phyloP scores from a whole-genome alignment of 140 eudicot species.

The Ambrosia hybrid region DNA sequence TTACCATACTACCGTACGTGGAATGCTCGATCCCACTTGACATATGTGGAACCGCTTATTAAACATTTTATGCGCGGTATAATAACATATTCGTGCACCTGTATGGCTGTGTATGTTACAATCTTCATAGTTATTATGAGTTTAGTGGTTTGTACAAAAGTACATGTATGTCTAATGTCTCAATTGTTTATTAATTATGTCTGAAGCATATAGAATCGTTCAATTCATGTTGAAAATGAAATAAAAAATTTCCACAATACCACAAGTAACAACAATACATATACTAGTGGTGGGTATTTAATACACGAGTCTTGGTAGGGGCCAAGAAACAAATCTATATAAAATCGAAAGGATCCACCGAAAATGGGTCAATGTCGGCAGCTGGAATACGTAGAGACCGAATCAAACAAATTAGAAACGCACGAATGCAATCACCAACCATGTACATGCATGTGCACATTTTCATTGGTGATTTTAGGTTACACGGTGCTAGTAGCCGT shows the following conservation, averaged over 20 bases:
- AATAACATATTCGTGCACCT: background rate
- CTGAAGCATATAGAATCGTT: background rate
- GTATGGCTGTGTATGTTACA: background rate
- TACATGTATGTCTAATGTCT: no score
- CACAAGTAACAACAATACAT: background rate
- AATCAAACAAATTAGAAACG: conserved; percentile 36
- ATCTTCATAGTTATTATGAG: background rate
- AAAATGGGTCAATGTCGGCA: conserved; percentile 37
- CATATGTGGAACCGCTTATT: no score
- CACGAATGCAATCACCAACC: conserved; percentile 34
- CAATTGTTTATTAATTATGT: background rate
- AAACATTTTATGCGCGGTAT: background rate
- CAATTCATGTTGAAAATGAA: background rate
- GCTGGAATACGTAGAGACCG: conserved; percentile 1
- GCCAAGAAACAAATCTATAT: conserved; percentile 16
- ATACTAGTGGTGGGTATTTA: conserved; percentile 11
- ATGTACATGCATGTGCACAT: conserved; percentile 7
- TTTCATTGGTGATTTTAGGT: background rate
- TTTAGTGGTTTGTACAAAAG: background rate
- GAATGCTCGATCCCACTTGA: no score
- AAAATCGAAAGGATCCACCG: conserved; percentile 8
- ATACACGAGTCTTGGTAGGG: conserved; percentile 20
- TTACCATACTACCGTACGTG: background rate
- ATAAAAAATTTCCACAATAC: background rate
- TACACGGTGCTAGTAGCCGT: background rate